A percentile compares a stretch with the other conserved stretches of the same genome.
Evolutionary conservation across 768 basidiomycete species (phyloP).

Genomic region (Neoboletus brunneissimus): DNA sequence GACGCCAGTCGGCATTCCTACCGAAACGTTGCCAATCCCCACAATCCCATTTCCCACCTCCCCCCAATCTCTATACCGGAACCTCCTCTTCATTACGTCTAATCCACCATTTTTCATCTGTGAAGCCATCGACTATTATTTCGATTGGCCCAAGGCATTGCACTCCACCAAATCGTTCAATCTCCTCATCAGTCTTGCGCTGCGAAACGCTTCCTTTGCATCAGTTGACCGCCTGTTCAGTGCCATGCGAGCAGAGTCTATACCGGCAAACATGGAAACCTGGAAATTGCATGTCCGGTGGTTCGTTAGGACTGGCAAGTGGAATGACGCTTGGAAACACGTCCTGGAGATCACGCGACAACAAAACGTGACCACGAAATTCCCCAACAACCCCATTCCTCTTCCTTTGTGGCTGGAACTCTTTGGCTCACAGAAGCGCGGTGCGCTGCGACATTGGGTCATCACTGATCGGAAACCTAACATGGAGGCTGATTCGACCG

Average conservation of each 20-base stretch:
- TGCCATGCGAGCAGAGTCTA: slow-evolving; percentile 43
- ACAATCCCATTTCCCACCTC: slow-evolving; percentile 32
- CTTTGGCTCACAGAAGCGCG: slow-evolving; percentile 42
- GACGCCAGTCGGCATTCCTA: slow-evolving; percentile 2
- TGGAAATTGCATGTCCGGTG: slow-evolving; percentile 55
- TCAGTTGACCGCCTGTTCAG: slow-evolving; percentile 44
- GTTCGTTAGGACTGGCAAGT: slow-evolving; percentile 52
- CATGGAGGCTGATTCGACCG: not conserved
- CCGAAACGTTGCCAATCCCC: slow-evolving; percentile 1
- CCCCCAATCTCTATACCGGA: slow-evolving; percentile 34
- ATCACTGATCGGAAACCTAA: not conserved
- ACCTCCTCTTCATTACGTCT: slow-evolving; percentile 25
- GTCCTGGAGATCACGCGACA: slow-evolving; percentile 26
- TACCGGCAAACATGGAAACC: slow-evolving; percentile 52
- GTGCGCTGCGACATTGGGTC: slow-evolving; percentile 28
- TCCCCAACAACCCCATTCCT: slow-evolving; percentile 29
- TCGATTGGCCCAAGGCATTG: slow-evolving; percentile 23
- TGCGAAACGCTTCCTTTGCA: slow-evolving; percentile 50
- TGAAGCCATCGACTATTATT: slow-evolving; percentile 25
- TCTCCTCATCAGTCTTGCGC: slow-evolving; percentile 43
- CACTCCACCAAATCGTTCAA: slow-evolving; percentile 45
- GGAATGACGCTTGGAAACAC: slow-evolving; percentile 56
- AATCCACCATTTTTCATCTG: slow-evolving; percentile 14
- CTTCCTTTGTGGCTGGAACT: slow-evolving; percentile 63
- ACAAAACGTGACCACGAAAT: slow-evolving; percentile 4